These are phyloP conservation scores for Sarocladium kiliense DNA, from an alignment of 2,329 filamentous ascomycete species.

Conservation along the genomic window DNA sequence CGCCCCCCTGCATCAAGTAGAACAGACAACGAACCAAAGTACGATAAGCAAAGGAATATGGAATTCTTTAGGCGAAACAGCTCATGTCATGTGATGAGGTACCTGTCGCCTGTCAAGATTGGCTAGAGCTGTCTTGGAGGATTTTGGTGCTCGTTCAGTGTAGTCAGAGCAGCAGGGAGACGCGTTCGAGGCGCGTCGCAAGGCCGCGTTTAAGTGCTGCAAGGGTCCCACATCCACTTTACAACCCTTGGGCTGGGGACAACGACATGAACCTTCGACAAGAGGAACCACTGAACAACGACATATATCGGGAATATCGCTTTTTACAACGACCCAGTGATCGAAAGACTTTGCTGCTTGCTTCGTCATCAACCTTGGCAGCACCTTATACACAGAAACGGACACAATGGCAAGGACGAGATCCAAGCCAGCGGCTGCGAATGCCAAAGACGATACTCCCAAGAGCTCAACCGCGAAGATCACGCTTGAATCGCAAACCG, in stretches of 20 bases:
- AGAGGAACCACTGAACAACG: not conserved
- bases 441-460: conserved; percentile 14
- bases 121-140: not conserved
- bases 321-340: too few species aligned
- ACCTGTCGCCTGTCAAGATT: not conserved
- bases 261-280: too few species aligned
- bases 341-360: too few species aligned
- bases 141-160: not conserved
- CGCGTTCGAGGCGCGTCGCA: conserved; percentile 1
- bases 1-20: not conserved
- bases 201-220: conserved; percentile 6
- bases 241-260: not conserved
- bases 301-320: not conserved
- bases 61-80: not conserved
- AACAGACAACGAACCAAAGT: not conserved
- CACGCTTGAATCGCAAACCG: conserved; percentile 30
- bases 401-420: conserved; percentile 45
- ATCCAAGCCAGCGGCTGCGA: conserved; percentile 30
- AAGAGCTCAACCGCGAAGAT: conserved; percentile 32
- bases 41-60: not conserved
- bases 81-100: not conserved
- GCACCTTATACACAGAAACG: not conserved
- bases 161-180: not conserved
- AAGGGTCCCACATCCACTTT: conserved; percentile 1
- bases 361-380: too few species aligned